Percentiles rank a stretch among this genome's conserved stretches.
Evolutionary conservation across 345 rosid species (phyloP).

Genomic region (Melastoma malabathricum): DNA sequence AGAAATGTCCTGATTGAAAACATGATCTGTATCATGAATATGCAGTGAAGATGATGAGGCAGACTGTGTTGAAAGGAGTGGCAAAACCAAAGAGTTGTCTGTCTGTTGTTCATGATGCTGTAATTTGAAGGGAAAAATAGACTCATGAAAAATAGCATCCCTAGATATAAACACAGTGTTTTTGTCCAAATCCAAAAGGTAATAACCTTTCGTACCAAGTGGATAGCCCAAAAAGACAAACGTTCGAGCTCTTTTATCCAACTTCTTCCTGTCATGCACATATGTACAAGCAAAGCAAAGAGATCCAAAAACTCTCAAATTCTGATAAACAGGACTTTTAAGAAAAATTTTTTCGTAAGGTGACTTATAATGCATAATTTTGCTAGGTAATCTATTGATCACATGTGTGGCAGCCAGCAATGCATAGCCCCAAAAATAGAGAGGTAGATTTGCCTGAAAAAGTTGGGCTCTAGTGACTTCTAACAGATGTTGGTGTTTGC

Average conservation of each 20-base stretch:
- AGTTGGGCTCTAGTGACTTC: conserved; percentile 1
- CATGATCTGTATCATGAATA: too few relatives aligned
- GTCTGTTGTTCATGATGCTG: too few relatives aligned
- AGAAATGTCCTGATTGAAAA: too few relatives aligned
- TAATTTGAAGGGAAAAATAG: neutral
- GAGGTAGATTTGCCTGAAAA: neutral
- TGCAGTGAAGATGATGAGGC: too few relatives aligned
- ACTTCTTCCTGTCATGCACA: neutral
- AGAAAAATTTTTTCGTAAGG: neutral
- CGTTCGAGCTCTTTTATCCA: neutral
- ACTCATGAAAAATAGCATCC: conserved; percentile 1
- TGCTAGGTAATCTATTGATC: neutral
- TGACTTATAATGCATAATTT: neutral
- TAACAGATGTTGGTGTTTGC: conserved; percentile 7
- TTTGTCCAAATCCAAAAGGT: neutral
- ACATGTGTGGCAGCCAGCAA: neutral
- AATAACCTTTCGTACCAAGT: neutral
- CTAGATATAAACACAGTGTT: neutral
- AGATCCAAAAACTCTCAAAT: neutral
- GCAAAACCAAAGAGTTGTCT: too few relatives aligned
- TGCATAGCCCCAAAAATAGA: neutral
- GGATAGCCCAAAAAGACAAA: neutral
- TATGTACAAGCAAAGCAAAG: neutral
- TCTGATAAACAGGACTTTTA: neutral
- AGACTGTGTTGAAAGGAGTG: too few relatives aligned